Evolutionary conservation across 2,329 filamentous ascomycete species (phyloP).

Genomic region (Saccharata proteae): DNA sequence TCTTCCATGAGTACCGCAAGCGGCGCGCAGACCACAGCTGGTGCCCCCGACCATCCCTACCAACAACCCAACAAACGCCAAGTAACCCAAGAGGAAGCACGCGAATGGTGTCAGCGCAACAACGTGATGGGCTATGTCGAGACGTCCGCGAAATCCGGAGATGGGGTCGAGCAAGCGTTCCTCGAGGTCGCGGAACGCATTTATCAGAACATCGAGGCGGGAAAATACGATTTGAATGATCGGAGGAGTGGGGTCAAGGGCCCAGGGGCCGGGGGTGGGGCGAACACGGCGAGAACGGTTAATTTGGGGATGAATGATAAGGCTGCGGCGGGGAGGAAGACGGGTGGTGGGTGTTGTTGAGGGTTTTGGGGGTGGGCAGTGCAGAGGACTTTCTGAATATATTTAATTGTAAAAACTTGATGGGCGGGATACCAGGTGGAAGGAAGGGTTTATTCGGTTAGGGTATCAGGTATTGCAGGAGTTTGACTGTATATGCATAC

Average conservation of each 20-base stretch:
- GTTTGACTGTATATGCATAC: too few relatives aligned
- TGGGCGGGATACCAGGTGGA: too few relatives aligned
- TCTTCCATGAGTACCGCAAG: constrained; percentile 24
- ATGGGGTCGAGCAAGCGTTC: constrained; percentile 88
- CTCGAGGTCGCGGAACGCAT: constrained; percentile 89
- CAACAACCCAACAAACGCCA: constrained; percentile 53
- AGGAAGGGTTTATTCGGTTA: too few relatives aligned
- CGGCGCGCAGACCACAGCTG: constrained; percentile 1
- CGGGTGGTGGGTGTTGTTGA: constrained; percentile 13
- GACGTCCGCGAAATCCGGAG: constrained; percentile 89
- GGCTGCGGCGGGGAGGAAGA: constrained; percentile 15
- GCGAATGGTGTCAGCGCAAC: constrained; percentile 78
- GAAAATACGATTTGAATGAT: constrained; percentile 89
- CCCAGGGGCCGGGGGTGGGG: constrained; percentile 39
- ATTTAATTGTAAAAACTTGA: too few relatives aligned
- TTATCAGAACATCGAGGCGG: constrained; percentile 91
- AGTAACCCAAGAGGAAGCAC: constrained; percentile 70
- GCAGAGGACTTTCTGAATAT: too few relatives aligned
- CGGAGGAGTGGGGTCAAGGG: constrained; percentile 80
- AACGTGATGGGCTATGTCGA: constrained; percentile 89
- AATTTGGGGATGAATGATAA: constrained; percentile 33
- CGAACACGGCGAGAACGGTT: constrained; percentile 28
- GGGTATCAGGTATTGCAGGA: too few relatives aligned
- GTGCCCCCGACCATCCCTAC: constrained; percentile 12
- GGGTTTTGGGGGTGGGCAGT: too few relatives aligned